These are phyloP conservation scores for Aspergillus ostianus DNA, from an alignment of 495 filamentous ascomycete genomes.

Conservation along the genomic window DNA sequence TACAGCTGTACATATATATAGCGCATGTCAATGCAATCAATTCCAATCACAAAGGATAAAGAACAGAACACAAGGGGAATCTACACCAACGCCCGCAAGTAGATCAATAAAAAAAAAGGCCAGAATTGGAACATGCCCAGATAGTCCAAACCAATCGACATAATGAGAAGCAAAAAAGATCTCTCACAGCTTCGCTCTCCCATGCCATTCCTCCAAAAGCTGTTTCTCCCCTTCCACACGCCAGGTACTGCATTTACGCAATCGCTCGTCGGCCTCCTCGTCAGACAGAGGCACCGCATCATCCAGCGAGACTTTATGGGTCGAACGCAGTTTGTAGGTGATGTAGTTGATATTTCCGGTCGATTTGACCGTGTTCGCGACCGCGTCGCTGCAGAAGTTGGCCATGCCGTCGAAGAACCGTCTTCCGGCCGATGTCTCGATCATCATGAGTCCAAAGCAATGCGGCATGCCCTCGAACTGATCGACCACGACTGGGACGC, in stretches of 20 bases:
- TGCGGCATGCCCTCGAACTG: conserved; percentile 91
- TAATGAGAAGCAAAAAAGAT: too few relatives aligned
- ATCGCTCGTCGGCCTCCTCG: conserved; percentile 50
- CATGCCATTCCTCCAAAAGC: conserved; percentile 36
- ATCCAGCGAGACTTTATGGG: conserved; percentile 50
- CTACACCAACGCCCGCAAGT: not conserved
- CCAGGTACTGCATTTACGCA: conserved; percentile 47
- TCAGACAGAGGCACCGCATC: conserved; percentile 48
- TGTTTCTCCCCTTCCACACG: conserved; percentile 45
- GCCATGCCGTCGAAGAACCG: conserved; percentile 57
- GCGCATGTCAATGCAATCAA: not conserved
- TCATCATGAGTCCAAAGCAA: conserved; percentile 68
- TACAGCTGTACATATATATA: too few relatives aligned
- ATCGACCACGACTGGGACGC: conserved; percentile 65
- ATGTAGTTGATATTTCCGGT: conserved; percentile 42
- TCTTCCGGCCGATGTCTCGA: conserved; percentile 41
- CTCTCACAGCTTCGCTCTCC: conserved; percentile 46
- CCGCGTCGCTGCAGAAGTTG: conserved; percentile 50
- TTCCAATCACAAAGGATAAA: not conserved
- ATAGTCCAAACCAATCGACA: too few relatives aligned
- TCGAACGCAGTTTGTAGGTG: conserved; percentile 53
- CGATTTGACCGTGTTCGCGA: conserved; percentile 28
- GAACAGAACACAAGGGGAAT: not conserved
- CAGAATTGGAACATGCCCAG: too few relatives aligned
- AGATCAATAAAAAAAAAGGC: too few relatives aligned